Conservation (phyloP, 1,284 basidiomycete species). For the Cryptococcus jaspeensis region DNA sequence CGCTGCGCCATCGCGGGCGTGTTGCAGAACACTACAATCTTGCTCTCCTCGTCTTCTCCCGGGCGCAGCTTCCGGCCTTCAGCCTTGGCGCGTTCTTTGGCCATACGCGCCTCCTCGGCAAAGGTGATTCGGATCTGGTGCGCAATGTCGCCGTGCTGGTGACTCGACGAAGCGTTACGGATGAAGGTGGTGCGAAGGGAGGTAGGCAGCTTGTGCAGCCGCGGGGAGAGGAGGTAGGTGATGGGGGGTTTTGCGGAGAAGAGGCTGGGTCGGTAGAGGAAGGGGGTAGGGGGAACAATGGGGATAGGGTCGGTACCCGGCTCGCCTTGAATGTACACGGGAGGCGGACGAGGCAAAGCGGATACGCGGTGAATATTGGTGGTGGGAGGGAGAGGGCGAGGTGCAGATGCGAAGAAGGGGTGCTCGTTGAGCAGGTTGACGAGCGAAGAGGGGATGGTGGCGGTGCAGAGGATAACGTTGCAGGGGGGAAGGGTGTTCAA, state of each 20-base stretch:
- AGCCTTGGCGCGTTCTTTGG: slow-evolving; percentile 12
- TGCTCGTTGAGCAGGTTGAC: slow-evolving; percentile 62
- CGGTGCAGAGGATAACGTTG: slow-evolving; percentile 71
- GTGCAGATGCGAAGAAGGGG: slow-evolving; percentile 53
- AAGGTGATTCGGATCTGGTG: slow-evolving; percentile 69
- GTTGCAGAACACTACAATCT: slow-evolving; percentile 79
- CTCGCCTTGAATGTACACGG: too few relatives aligned
- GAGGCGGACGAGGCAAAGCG: background rate
- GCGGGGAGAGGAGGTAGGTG: slow-evolving; percentile 68
- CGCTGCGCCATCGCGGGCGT: slow-evolving; percentile 65
- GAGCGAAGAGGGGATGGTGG: slow-evolving; percentile 78
- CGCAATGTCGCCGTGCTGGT: slow-evolving; percentile 73
- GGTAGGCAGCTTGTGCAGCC: slow-evolving; percentile 71
- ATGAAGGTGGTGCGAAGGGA: slow-evolving; percentile 70
- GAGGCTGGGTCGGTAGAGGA: too few relatives aligned
- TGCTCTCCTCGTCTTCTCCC: slow-evolving; percentile 38
- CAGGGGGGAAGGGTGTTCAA: slow-evolving; percentile 54
- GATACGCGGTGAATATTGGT: background rate
- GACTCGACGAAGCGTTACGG: slow-evolving; percentile 67
- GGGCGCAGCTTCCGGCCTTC: background rate
- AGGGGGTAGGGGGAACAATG: too few relatives aligned
- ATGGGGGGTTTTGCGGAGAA: slow-evolving; percentile 33
- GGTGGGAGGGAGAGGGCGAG: slow-evolving; percentile 9
- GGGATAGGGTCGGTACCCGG: too few relatives aligned
- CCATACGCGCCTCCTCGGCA: slow-evolving; percentile 63